A percentile compares a stretch with the other conserved stretches of the same genome.
Conservation (phyloP, 2,329 filamentous ascomycete genomes). For the Fusarium poae region DNA sequence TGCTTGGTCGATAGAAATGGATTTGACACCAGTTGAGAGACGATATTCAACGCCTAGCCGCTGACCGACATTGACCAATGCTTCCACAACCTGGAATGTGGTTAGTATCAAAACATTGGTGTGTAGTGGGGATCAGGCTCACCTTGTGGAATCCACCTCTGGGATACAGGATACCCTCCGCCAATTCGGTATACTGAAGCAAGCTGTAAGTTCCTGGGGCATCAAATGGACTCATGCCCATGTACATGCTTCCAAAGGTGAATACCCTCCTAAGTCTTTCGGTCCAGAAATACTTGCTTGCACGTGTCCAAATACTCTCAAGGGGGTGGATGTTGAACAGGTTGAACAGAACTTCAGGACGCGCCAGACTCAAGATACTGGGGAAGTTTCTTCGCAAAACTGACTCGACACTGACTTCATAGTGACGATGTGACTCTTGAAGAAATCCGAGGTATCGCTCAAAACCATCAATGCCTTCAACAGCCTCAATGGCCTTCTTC, state of each 20-base stretch:
- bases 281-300: slow-evolving; percentile 76
- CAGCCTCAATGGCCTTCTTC: slow-evolving; percentile 78
- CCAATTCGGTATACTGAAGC: slow-evolving; percentile 78
- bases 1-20: slow-evolving; percentile 63
- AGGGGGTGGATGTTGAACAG: slow-evolving; percentile 75
- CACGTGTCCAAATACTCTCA: slow-evolving; percentile 76
- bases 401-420: slow-evolving; percentile 74
- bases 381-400: slow-evolving; percentile 77
- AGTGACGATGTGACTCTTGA: slow-evolving; percentile 75
- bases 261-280: slow-evolving; percentile 78
- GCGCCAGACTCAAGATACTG: slow-evolving; percentile 67
- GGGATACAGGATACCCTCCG: slow-evolving; percentile 83
- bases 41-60: slow-evolving; percentile 72
- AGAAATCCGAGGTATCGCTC: slow-evolving; percentile 76
- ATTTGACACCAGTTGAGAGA: slow-evolving; percentile 68
- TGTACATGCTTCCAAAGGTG: slow-evolving; percentile 85
- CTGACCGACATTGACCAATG: slow-evolving; percentile 72
- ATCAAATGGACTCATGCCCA: slow-evolving; percentile 84
- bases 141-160: slow-evolving; percentile 75
- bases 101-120: not conserved
- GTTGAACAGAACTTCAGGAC: slow-evolving; percentile 69
- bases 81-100: slow-evolving; percentile 64
- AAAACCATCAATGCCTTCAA: slow-evolving; percentile 79
- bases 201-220: slow-evolving; percentile 80
- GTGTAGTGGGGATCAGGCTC: not conserved